phyloP scores from a whole-genome alignment of 371 early-diverging fungal species.

The Mortierella sp. region DNA sequence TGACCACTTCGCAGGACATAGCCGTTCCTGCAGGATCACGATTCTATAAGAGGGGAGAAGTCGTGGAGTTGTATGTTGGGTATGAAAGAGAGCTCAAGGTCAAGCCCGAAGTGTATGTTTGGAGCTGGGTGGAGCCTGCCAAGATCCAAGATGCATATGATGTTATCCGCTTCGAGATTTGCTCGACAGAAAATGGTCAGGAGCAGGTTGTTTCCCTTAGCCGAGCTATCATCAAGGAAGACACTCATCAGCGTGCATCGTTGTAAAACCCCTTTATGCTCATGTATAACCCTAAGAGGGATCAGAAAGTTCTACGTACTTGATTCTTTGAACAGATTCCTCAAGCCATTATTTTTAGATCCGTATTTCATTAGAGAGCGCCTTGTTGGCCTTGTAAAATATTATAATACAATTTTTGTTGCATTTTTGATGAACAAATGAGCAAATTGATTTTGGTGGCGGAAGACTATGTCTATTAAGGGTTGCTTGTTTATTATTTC shows the following conservation, averaged over 20 bases:
- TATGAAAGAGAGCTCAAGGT: conserved; percentile 53
- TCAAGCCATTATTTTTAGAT: not conserved
- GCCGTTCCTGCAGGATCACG: conserved; percentile 38
- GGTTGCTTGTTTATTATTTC: not conserved
- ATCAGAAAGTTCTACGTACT: not conserved
- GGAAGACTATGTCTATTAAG: not conserved
- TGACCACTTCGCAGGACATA: not conserved
- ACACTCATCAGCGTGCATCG: conserved; percentile 10
- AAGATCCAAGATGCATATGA: conserved; percentile 21
- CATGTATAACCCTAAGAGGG: not conserved
- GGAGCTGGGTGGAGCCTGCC: conserved; percentile 53
- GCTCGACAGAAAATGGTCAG: conserved; percentile 9
- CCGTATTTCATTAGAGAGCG: not conserved
- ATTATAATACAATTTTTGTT: not conserved
- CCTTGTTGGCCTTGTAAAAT: not conserved
- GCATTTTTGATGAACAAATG: too few species aligned
- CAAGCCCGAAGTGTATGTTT: conserved; percentile 27
- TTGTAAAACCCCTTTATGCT: conserved; percentile 10
- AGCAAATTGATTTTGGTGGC: conserved; percentile 1
- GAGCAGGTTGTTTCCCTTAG: conserved; percentile 26
- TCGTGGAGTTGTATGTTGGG: conserved; percentile 42
- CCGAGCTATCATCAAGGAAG: conserved; percentile 30
- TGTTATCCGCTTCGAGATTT: conserved; percentile 42
- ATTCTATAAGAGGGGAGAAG: conserved; percentile 27
- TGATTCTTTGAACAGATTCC: not conserved